Evolutionary conservation across 805 yeast species (phyloP).

Genomic region (Ogataea neopini): DNA sequence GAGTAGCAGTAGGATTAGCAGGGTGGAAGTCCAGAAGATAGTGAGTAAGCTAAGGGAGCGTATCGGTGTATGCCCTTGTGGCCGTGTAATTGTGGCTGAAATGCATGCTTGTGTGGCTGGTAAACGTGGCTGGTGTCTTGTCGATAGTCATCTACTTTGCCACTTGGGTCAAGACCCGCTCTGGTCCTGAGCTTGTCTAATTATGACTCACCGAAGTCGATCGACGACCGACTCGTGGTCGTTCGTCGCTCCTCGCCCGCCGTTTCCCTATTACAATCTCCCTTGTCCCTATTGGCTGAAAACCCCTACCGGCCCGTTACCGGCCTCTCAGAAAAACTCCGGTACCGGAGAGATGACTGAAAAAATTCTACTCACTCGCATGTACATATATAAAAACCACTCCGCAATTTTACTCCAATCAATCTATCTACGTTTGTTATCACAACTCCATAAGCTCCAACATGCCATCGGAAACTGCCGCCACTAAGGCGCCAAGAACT

Average conservation of each 20-base stretch:
- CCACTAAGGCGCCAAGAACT: constrained; percentile 56
- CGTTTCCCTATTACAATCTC: constrained; percentile 1
- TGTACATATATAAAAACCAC: not conserved
- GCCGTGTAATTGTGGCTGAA: not conserved
- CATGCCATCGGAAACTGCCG: constrained; percentile 35
- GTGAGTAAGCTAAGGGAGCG: too few species aligned
- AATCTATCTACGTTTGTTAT: not conserved
- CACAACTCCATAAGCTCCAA: not conserved
- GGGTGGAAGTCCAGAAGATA: constrained; percentile 8
- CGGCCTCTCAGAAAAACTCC: constrained; percentile 8
- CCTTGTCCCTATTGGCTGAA: constrained; percentile 5
- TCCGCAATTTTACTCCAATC: not conserved
- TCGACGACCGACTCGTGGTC: too few species aligned
- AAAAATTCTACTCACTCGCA: not conserved
- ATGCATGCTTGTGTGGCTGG: too few species aligned
- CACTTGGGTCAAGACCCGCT: too few species aligned
- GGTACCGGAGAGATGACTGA: constrained; percentile 18
- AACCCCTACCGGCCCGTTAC: constrained; percentile 5
- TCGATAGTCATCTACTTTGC: too few species aligned
- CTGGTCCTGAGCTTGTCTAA: too few species aligned
- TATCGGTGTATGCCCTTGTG: too few species aligned
- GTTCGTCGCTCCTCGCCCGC: not conserved
- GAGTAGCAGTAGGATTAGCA: constrained; percentile 16
- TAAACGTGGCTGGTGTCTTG: too few species aligned
- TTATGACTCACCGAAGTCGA: too few species aligned